Conservation (phyloP, 2,329 filamentous ascomycete genomes). For the Alternaria sp. region DNA sequence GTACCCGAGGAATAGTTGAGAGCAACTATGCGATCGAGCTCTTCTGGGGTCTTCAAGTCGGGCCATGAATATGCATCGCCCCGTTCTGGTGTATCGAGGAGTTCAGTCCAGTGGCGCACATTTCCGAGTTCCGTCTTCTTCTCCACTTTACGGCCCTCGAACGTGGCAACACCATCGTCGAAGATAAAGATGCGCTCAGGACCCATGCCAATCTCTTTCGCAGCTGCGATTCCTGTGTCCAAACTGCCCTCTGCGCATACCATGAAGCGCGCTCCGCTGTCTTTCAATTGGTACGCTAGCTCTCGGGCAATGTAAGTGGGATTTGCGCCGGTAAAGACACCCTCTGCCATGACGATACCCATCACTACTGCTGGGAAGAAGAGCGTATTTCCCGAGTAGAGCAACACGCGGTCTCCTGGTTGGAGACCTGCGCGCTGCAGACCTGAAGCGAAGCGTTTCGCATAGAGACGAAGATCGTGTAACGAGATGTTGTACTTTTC, state of each 20-base stretch:
- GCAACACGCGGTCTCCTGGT: constrained; percentile 70
- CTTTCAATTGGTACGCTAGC: constrained; percentile 75
- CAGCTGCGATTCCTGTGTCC: constrained; percentile 70
- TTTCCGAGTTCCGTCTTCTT: constrained; percentile 47
- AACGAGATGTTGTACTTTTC: constrained; percentile 71
- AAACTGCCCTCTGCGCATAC: constrained; percentile 67
- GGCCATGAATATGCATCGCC: constrained; percentile 69
- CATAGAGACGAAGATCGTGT: constrained; percentile 69
- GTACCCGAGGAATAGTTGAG: constrained; percentile 83
- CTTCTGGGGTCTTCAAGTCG: constrained; percentile 58
- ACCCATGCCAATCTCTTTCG: constrained; percentile 62
- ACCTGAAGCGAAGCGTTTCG: constrained; percentile 74
- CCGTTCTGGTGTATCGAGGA: constrained; percentile 57
- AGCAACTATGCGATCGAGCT: constrained; percentile 63
- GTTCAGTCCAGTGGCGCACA: constrained; percentile 67
- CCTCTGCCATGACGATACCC: constrained; percentile 78
- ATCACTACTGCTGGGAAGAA: constrained; percentile 75
- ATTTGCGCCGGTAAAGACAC: constrained; percentile 78
- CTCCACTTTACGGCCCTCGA: constrained; percentile 50
- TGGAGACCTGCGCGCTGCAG: constrained; percentile 68
- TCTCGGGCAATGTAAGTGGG: constrained; percentile 72
- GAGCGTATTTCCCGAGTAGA: constrained; percentile 76
- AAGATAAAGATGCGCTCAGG: constrained; percentile 68
- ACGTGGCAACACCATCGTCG: constrained; percentile 59
- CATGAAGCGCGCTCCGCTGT: constrained; percentile 72